Evolutionary conservation across 2,329 filamentous ascomycete genomes (phyloP).

Genomic region (Lachnellula willkommii): DNA sequence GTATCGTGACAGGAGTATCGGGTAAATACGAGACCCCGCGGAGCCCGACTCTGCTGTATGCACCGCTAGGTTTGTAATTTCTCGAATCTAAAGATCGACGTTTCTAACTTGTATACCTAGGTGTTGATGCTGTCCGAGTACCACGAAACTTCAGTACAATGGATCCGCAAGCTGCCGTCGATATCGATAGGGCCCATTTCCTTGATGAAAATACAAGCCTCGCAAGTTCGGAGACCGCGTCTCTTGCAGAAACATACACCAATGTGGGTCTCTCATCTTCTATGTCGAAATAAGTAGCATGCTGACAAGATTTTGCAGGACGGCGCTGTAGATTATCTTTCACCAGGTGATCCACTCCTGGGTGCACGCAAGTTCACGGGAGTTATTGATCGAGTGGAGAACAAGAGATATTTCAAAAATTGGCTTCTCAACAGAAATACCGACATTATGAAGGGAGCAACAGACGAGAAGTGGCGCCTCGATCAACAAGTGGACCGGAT

Average conservation of each 20-base stretch:
- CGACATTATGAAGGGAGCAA: too few species aligned
- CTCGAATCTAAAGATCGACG: neutral
- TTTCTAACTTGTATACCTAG: constrained; percentile 10
- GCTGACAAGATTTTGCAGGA: neutral
- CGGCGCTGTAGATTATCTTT: neutral
- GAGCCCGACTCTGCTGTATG: constrained; percentile 14
- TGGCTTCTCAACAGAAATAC: neutral
- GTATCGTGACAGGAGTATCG: constrained; percentile 17
- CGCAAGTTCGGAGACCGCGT: neutral
- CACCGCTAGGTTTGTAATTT: neutral
- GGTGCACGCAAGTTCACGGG: neutral
- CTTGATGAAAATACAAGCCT: neutral
- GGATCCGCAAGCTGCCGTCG: constrained; percentile 5
- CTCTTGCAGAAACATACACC: neutral
- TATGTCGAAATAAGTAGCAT: neutral
- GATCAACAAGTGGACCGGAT: too few species aligned
- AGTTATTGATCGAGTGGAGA: neutral
- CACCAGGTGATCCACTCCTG: neutral
- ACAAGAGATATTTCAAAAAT: neutral
- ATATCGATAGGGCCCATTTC: constrained; percentile 12
- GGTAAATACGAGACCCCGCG: constrained; percentile 12
- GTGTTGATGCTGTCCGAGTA: constrained; percentile 11
- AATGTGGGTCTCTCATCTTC: neutral
- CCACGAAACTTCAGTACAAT: constrained; percentile 8
- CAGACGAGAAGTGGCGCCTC: too few species aligned